phyloP scores from a whole-genome alignment of 768 basidiomycete species.

The Mycena venus region DNA sequence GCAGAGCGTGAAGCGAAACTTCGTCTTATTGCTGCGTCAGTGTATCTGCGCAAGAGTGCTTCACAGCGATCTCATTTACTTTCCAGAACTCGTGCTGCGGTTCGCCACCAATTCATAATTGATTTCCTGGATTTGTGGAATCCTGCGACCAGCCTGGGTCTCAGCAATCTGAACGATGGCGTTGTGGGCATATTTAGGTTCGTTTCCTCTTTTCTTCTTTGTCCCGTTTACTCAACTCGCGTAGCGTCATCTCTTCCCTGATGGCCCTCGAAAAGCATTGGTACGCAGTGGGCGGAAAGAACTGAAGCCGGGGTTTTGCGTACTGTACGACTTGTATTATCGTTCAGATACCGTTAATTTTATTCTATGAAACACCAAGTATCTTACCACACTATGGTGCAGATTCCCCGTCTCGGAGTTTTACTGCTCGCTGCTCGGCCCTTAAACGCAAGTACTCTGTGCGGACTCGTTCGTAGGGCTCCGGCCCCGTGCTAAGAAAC shows the following conservation, averaged over 20 bases:
- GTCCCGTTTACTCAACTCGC: conserved; percentile 18
- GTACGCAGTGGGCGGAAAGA: conserved; percentile 64
- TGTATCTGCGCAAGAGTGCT: conserved; percentile 17
- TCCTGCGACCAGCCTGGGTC: conserved; percentile 85
- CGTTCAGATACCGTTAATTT: conserved; percentile 18
- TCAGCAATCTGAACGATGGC: conserved; percentile 87
- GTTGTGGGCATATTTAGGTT: conserved; percentile 89
- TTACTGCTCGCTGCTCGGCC: conserved; percentile 46
- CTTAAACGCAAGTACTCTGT: conserved; percentile 81
- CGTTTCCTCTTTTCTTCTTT: conserved; percentile 25
- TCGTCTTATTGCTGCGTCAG: conserved; percentile 68
- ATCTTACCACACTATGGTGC: conserved; percentile 1
- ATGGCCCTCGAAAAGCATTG: conserved; percentile 80
- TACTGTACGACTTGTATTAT: conserved; percentile 5
- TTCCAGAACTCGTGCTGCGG: conserved; percentile 70
- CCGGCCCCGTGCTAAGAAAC: conserved; percentile 72
- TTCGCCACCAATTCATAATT: conserved; percentile 84
- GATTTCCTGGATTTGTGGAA: conserved; percentile 92
- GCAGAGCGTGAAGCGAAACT: conserved; percentile 76
- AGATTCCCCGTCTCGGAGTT: conserved; percentile 23
- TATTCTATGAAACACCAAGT: conserved; percentile 14
- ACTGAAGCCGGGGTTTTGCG: conserved; percentile 22
- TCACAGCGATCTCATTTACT: background rate
- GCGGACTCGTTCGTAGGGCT: conserved; percentile 79
- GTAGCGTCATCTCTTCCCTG: conserved; percentile 77